Evolutionary conservation across 345 rosid species (phyloP).

Genomic region (Ceriops tagal): DNA sequence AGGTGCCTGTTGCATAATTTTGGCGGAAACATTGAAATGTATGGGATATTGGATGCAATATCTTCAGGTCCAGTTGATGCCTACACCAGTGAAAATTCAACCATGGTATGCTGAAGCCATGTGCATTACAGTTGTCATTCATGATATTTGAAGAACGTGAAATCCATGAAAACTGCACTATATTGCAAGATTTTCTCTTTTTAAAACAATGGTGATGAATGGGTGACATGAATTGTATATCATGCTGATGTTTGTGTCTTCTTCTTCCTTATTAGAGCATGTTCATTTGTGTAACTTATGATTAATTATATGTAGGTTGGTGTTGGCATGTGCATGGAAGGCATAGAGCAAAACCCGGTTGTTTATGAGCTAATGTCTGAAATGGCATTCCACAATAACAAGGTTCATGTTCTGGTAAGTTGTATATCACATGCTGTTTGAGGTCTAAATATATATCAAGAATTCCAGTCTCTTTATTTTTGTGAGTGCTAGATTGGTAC

Average conservation of each 20-base stretch:
- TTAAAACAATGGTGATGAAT: background rate
- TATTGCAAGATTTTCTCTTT: background rate
- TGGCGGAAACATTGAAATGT: constrained; percentile 96
- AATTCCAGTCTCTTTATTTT: too few species aligned
- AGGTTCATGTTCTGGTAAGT: constrained; percentile 36
- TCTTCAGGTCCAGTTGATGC: constrained; percentile 87
- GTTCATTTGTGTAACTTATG: constrained; percentile 6
- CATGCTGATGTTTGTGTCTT: background rate
- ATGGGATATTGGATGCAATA: constrained; percentile 72
- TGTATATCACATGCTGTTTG: too few species aligned
- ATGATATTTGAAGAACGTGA: background rate
- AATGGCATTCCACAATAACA: constrained; percentile 81
- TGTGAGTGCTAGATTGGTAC: background rate
- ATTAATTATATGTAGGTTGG: constrained; percentile 55
- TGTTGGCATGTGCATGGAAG: constrained; percentile 97
- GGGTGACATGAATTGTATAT: background rate
- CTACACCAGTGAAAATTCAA: constrained; percentile 65
- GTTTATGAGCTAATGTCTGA: constrained; percentile 91
- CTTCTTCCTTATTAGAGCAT: constrained; percentile 1
- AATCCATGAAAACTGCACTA: background rate
- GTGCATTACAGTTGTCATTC: background rate
- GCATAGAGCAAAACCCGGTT: constrained; percentile 92
- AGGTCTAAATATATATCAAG: too few species aligned
- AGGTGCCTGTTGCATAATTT: constrained; percentile 97
- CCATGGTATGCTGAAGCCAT: constrained; percentile 57